Base-by-base conservation (phyloP, 2,329 filamentous ascomycete species). In the Aureobasidium namibiae region DNA sequence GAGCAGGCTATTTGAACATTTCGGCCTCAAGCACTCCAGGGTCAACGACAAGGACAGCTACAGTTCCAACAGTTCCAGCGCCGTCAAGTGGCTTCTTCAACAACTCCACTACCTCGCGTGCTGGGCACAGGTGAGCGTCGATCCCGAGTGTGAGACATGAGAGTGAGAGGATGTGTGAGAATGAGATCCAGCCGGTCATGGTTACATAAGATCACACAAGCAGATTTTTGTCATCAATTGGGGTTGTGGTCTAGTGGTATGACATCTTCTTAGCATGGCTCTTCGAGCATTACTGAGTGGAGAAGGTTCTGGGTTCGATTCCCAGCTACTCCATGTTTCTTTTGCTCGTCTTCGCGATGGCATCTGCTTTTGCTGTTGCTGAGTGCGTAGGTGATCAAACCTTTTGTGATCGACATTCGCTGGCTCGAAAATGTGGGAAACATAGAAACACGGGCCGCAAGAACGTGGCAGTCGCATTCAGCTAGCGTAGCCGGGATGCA, bases 211-310 rank as follows among this genome's bases (percentile, higher is more conserved):
- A 9, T 9, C 9, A 29, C 26, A 29, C 26, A 29, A 29, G 26
- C 26, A 29, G 9, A n/a, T n/a, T 26, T 26, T 23, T n/a, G 1
- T 3, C 38, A 42, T 54, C 24, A 58, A 58, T 29, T 29, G 56
- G 56, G 56, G 39, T 50, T 59, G 56, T 59, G 56, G 56, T 59
- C 56, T 59, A 59, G 45, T 59, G 56, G 56, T 59, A 59, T 59
- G 56, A 59, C 56, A 59, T 59, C 45, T 59, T 50, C 56, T 59
- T 59, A 50, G 56, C 56, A 59, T 49, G 38, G 41, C 34, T 46
- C 54, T 23, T 33, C 18, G 39, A 50, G 45, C 29, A 34, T 14
- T 59, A 9, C 45, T 50, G 56, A 59, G 45, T 45, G 56, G 56
- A 59, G 45, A 59, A 50, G 56, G 56, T 59, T 50, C 56, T 42